Evolutionary conservation across 306 rosid genomes (phyloP).

Genomic region (Glycyrrhiza uralensis): DNA sequence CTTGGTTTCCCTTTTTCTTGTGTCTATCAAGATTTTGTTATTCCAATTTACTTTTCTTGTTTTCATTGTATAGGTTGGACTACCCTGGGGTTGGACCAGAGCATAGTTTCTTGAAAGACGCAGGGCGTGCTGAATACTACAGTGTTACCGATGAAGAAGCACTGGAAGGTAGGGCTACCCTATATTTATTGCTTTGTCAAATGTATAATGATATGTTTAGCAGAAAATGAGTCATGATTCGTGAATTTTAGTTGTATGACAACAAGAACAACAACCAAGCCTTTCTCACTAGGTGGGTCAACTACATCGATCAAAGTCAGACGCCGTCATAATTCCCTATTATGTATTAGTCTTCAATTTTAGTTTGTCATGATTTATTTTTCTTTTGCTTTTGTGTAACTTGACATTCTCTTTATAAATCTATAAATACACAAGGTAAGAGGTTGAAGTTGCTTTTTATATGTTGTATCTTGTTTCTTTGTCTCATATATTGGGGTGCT

Average conservation of each 20-base stretch:
- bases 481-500: neutral
- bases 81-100: slow-evolving; percentile 99
- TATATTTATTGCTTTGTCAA: neutral
- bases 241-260: neutral
- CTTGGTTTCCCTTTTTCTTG: neutral
- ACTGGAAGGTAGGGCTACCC: slow-evolving; percentile 60
- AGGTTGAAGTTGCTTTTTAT: no score
- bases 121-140: slow-evolving; percentile 74
- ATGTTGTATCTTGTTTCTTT: slow-evolving; percentile 2
- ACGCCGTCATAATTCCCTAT: neutral
- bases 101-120: slow-evolving; percentile 86
- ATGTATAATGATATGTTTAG: neutral
- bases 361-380: neutral
- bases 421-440: neutral
- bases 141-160: slow-evolving; percentile 87
- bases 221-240: neutral
- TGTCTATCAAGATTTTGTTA: neutral
- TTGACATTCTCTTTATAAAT: neutral
- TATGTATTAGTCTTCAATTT: neutral
- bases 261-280: neutral
- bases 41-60: slow-evolving; percentile 12
- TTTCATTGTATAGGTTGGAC: slow-evolving; percentile 60
- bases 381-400: neutral
- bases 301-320: neutral
- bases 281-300: neutral